Percentiles rank a stretch among this genome's conserved stretches.
Conservation (phyloP, 2,329 filamentous ascomycete genomes). For the Byssoonygena ceratinophila region DNA sequence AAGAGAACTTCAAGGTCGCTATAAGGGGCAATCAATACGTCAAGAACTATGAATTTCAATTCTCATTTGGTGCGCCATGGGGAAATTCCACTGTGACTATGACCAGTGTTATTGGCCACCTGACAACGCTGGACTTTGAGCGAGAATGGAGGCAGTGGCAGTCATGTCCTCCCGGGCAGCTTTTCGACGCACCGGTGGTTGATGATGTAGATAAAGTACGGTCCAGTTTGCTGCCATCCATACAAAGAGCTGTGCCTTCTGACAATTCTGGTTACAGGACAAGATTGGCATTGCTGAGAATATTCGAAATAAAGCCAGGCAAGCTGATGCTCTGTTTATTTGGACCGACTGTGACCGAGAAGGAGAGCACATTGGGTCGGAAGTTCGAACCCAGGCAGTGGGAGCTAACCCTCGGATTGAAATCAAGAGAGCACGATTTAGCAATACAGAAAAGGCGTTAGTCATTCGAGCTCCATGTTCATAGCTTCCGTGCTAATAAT, state of each 20-base stretch:
- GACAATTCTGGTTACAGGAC: slow-evolving; percentile 42
- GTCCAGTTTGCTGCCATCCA: neutral
- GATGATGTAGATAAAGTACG: slow-evolving; percentile 56
- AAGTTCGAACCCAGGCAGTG: slow-evolving; percentile 72
- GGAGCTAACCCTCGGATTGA: slow-evolving; percentile 63
- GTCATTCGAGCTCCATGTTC: slow-evolving; percentile 26
- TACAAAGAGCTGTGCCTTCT: neutral
- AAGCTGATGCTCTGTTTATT: slow-evolving; percentile 69
- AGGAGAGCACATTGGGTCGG: slow-evolving; percentile 88
- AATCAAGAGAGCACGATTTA: slow-evolving; percentile 80
- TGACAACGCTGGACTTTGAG: slow-evolving; percentile 70
- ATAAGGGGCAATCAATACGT: slow-evolving; percentile 62
- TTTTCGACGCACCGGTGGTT: slow-evolving; percentile 72
- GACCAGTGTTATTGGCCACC: slow-evolving; percentile 84
- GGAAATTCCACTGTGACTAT: slow-evolving; percentile 77
- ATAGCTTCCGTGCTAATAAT: slow-evolving; percentile 9
- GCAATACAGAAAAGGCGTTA: slow-evolving; percentile 85
- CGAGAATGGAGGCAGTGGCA: slow-evolving; percentile 66
- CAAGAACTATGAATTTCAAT: slow-evolving; percentile 90
- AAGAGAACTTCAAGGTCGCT: slow-evolving; percentile 44
- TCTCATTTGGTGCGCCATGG: slow-evolving; percentile 72
- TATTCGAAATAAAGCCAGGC: slow-evolving; percentile 65
- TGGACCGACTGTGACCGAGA: slow-evolving; percentile 99
- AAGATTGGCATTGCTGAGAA: slow-evolving; percentile 75
- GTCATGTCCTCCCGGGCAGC: slow-evolving; percentile 61